Evolutionary conservation across 179 eudicot species (phyloP).

Genomic region (Nepenthes alata): DNA sequence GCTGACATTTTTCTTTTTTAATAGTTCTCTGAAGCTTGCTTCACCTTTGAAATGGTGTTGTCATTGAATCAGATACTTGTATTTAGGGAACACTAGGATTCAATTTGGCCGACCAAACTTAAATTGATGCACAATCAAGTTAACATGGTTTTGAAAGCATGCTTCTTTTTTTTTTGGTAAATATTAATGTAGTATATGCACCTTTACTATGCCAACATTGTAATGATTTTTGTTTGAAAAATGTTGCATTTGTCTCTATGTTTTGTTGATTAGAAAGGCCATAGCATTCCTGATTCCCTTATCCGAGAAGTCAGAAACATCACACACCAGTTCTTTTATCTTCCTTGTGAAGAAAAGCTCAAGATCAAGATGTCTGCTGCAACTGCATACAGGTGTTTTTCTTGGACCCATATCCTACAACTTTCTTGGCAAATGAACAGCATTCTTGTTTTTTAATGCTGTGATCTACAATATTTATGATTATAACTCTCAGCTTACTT

Average conservation of each 20-base stretch:
- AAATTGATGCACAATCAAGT: no score
- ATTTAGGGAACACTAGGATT: no score
- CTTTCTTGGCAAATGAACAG: not conserved
- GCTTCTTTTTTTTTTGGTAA: no score
- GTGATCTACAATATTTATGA: not conserved
- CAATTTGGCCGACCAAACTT: no score
- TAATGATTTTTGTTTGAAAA: not conserved
- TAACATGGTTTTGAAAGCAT: no score
- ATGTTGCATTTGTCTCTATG: slow-evolving; percentile 4
- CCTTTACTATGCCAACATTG: not conserved
- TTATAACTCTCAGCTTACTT: not conserved
- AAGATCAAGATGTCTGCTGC: slow-evolving; percentile 63
- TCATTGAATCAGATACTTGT: no score
- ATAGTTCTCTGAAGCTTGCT: no score
- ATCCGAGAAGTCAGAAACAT: slow-evolving; percentile 48
- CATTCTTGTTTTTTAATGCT: not conserved
- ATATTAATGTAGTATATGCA: no score
- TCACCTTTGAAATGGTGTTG: no score
- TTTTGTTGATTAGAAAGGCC: slow-evolving; percentile 54
- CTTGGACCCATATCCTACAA: not conserved
- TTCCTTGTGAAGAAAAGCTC: slow-evolving; percentile 68
- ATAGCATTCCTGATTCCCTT: slow-evolving; percentile 63
- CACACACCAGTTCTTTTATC: slow-evolving; percentile 50
- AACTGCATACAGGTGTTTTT: slow-evolving; percentile 74
- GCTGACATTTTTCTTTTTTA: no score